These are phyloP conservation scores for Scutellaria minor DNA, from an alignment of 257 asterid genomes.

Conservation along the genomic window DNA sequence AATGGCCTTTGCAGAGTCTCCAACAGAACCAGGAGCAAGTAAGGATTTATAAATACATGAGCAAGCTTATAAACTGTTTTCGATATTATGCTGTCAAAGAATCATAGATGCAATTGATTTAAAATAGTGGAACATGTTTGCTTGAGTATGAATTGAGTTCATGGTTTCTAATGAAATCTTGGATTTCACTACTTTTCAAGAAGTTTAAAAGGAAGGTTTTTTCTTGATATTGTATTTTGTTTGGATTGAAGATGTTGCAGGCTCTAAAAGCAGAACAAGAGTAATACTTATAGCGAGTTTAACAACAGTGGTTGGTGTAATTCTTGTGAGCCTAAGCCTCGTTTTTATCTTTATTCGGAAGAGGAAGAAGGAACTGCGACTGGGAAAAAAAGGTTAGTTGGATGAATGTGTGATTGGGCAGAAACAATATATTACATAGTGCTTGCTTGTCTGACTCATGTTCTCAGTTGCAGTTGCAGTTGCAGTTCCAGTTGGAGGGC, in stretches of 20 bases:
- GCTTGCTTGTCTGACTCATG: not conserved
- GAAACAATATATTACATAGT: not conserved
- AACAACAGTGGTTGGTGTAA: not conserved
- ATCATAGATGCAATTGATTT: no score
- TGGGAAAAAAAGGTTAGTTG: not conserved
- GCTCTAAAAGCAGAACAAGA: not conserved
- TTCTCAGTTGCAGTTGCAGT: not conserved
- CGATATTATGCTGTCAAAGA: no score
- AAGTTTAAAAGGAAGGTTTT: no score
- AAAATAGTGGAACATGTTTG: no score
- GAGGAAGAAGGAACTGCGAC: not conserved
- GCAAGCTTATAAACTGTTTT: no score
- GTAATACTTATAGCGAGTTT: conserved; percentile 2
- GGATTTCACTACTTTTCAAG: no score
- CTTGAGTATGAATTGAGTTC: no score
- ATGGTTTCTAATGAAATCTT: no score
- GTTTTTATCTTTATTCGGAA: not conserved
- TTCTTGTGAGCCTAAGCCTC: not conserved
- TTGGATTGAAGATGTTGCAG: conserved; percentile 2
- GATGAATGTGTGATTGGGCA: not conserved
- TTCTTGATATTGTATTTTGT: not conserved
- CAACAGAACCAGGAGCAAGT: conserved; percentile 37
- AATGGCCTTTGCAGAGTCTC: conserved; percentile 41
- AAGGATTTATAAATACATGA: not conserved
- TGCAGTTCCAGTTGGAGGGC: not conserved